Conservation (phyloP, 768 basidiomycete genomes). For the Hemileccinum impolitum region DNA sequence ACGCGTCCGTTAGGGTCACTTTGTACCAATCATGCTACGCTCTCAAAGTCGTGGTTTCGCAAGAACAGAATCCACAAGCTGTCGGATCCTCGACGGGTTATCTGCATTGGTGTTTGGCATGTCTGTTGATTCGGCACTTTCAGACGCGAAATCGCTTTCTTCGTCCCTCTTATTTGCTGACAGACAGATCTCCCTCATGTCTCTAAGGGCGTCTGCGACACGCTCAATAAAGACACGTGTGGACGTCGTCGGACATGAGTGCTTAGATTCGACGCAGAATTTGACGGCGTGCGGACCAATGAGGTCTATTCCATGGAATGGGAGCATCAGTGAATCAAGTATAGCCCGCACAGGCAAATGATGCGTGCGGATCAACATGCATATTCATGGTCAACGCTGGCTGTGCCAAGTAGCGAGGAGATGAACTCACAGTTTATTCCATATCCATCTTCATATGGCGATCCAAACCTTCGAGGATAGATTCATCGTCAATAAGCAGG, state of each 20-base stretch:
- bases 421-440: slow-evolving; percentile 80
- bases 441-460: slow-evolving; percentile 81
- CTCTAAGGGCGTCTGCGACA: slow-evolving; percentile 57
- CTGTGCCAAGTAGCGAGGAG: background rate
- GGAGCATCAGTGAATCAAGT: background rate
- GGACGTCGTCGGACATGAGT: slow-evolving; percentile 63
- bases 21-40: background rate
- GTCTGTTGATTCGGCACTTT: background rate
- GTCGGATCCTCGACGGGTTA: background rate
- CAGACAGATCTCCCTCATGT: slow-evolving; percentile 62
- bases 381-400: background rate
- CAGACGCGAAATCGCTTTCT: slow-evolving; percentile 1
- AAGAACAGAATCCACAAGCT: slow-evolving; percentile 1
- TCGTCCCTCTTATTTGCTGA: slow-evolving; percentile 5
- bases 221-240: slow-evolving; percentile 64
- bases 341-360: background rate
- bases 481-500: slow-evolving; percentile 5
- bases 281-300: slow-evolving; percentile 76
- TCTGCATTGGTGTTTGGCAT: background rate
- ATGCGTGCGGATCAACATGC: background rate
- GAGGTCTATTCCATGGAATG: slow-evolving; percentile 53
- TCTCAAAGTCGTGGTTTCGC: slow-evolving; percentile 19
- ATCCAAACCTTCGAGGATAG: slow-evolving; percentile 59
- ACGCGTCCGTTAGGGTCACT: background rate
- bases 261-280: slow-evolving; percentile 92